These are phyloP conservation scores for Quercus aquifolioides DNA, from an alignment of 306 rosid species.

Conservation along the genomic window DNA sequence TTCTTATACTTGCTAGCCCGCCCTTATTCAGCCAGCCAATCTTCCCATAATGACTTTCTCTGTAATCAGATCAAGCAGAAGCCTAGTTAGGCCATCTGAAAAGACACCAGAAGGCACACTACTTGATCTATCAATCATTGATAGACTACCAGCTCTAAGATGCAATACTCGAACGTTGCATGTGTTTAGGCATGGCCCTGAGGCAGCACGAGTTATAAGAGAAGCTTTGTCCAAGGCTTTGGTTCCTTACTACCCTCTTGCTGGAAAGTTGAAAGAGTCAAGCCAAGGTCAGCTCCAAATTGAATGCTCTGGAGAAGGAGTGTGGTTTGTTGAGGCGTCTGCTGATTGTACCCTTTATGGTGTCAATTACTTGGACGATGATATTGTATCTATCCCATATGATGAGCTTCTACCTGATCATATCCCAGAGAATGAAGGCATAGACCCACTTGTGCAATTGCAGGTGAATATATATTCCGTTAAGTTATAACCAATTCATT, in stretches of 20 bases:
- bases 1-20: background rate
- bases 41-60: constrained; percentile 29
- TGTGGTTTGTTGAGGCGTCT: constrained; percentile 61
- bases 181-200: constrained; percentile 53
- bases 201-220: constrained; percentile 42
- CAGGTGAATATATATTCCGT: constrained; percentile 36
- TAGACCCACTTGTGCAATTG: constrained; percentile 59
- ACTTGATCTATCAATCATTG: constrained; percentile 55
- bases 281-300: constrained; percentile 31
- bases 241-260: constrained; percentile 77
- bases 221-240: constrained; percentile 65
- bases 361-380: constrained; percentile 46
- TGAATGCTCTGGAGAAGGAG: constrained; percentile 58
- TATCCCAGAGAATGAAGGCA: constrained; percentile 20
- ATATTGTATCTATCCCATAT: constrained; percentile 34
- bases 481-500: background rate
- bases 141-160: constrained; percentile 49
- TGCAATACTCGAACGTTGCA: constrained; percentile 70
- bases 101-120: constrained; percentile 44
- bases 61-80: constrained; percentile 40
- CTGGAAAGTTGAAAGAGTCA: constrained; percentile 45
- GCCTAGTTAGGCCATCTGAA: constrained; percentile 44
- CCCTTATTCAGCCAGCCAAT: background rate
- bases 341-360: constrained; percentile 41
- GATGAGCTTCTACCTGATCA: constrained; percentile 51